Evolutionary conservation across 345 rosid species (phyloP).

Genomic region (Melaleuca alternifolia): DNA sequence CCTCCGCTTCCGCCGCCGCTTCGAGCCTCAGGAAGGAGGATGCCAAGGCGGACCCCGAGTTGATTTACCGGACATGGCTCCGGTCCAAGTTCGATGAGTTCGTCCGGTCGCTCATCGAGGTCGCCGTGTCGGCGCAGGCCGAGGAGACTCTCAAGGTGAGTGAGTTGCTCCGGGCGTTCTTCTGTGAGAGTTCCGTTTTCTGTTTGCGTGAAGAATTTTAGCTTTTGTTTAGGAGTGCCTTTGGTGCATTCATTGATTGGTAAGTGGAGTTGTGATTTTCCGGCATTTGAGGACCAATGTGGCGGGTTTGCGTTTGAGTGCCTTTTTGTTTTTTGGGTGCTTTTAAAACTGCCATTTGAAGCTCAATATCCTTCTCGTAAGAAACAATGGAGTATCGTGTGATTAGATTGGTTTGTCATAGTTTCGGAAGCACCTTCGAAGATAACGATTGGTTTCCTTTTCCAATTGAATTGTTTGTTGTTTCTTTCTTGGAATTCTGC

Average conservation of each 20-base stretch:
- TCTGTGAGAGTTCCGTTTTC: not conserved
- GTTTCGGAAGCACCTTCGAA: not conserved
- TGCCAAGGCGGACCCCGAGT: conserved; percentile 27
- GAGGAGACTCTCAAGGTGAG: conserved; percentile 52
- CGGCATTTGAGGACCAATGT: not conserved
- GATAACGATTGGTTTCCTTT: not conserved
- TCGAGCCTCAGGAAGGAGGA: conserved; percentile 7
- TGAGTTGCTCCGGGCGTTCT: not conserved
- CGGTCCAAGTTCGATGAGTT: conserved; percentile 75
- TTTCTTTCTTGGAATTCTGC: not conserved
- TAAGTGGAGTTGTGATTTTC: not conserved
- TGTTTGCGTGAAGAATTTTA: not conserved
- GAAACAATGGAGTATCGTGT: not conserved
- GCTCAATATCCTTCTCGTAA: not conserved
- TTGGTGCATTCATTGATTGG: not conserved
- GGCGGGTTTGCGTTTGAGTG: not conserved
- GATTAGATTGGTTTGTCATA: not conserved
- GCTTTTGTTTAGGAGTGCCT: not conserved
- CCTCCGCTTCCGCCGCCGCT: conserved; percentile 11
- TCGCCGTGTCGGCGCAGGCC: conserved; percentile 31
- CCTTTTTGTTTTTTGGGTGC: not conserved
- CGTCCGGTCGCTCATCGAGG: conserved; percentile 33
- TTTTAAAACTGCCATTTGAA: not conserved
- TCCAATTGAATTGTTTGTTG: not conserved
- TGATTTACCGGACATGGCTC: conserved; percentile 64